Percentiles rank a stretch among this genome's conserved stretches.
phyloP scores from a whole-genome alignment of 106 monocot species.

The Acanthochlamys bracteata region DNA sequence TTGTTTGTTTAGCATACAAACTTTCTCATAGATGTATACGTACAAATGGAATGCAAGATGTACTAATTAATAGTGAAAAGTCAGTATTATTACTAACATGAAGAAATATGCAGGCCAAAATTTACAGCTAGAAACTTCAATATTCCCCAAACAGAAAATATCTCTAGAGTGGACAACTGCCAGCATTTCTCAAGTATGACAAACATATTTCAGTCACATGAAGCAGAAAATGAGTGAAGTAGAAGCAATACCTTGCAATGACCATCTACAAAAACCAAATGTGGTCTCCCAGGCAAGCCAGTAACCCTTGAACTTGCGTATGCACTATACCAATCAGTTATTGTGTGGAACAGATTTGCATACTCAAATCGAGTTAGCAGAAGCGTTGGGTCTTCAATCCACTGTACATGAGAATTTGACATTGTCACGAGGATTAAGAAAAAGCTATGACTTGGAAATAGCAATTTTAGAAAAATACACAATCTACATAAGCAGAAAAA shows the following conservation, averaged over 20 bases:
- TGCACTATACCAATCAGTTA: slow-evolving; percentile 98
- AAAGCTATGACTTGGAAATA: neutral
- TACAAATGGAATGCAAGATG: no score
- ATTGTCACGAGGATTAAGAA: neutral
- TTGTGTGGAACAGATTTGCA: slow-evolving; percentile 96
- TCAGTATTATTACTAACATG: no score
- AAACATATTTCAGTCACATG: no score
- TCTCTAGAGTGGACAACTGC: no score
- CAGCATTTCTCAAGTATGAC: no score
- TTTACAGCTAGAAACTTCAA: no score
- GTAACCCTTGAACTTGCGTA: slow-evolving; percentile 85
- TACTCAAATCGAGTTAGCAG: slow-evolving; percentile 96
- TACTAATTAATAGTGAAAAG: no score
- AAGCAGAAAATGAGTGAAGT: no score
- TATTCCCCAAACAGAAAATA: no score
- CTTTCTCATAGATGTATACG: no score
- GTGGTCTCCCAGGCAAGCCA: slow-evolving; percentile 46
- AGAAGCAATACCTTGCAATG: slow-evolving; percentile 75
- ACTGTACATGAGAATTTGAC: slow-evolving; percentile 34
- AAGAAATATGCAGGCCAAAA: no score
- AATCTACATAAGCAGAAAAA: neutral
- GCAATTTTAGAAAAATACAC: neutral
- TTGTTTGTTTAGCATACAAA: no score
- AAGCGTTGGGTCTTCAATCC: slow-evolving; percentile 84
- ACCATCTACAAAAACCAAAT: slow-evolving; percentile 87